Percentiles rank a stretch among this genome's conserved stretches.
These are phyloP conservation scores for Neurospora tetraspora DNA, from an alignment of 495 filamentous ascomycete genomes.

Conservation along the genomic window DNA sequence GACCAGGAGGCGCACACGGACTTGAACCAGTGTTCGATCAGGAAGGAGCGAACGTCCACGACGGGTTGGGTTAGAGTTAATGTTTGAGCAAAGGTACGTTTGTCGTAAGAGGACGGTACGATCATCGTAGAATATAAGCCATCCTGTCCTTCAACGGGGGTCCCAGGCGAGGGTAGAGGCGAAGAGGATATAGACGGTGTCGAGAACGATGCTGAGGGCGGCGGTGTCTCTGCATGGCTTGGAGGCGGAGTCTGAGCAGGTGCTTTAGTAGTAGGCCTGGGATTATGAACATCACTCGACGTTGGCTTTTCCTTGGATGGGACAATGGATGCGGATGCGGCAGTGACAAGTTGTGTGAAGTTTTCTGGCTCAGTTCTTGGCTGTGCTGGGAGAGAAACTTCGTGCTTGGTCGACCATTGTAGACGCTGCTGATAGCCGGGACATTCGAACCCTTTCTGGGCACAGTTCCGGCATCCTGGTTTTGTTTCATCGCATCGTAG, in stretches of 20 bases:
- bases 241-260: background rate
- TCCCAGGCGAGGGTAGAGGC: conserved; percentile 3
- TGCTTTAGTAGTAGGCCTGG: background rate
- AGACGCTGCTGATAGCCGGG: conserved; percentile 27
- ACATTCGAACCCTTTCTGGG: conserved; percentile 21
- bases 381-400: conserved; percentile 8
- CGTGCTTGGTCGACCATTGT: conserved; percentile 28
- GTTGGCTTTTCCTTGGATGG: background rate
- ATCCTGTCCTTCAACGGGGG: background rate
- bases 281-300: background rate
- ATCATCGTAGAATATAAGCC: background rate
- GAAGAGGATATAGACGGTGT: background rate
- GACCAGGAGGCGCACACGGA: conserved; percentile 26
- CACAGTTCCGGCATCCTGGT: conserved; percentile 20
- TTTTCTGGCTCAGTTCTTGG: conserved; percentile 18
- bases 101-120: background rate
- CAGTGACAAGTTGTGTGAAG: conserved; percentile 22
- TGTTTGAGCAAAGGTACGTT: background rate
- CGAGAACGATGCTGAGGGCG: conserved; percentile 2
- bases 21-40: conserved; percentile 30
- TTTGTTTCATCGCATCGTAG: conserved; percentile 26
- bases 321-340: conserved; percentile 22
- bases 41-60: conserved; percentile 22
- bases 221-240: background rate
- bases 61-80: conserved; percentile 15